Evolutionary conservation across 1,139 yeast species (phyloP), one percentile per base, ranked within the genome.

Genomic region (Candida albicans): DNA sequence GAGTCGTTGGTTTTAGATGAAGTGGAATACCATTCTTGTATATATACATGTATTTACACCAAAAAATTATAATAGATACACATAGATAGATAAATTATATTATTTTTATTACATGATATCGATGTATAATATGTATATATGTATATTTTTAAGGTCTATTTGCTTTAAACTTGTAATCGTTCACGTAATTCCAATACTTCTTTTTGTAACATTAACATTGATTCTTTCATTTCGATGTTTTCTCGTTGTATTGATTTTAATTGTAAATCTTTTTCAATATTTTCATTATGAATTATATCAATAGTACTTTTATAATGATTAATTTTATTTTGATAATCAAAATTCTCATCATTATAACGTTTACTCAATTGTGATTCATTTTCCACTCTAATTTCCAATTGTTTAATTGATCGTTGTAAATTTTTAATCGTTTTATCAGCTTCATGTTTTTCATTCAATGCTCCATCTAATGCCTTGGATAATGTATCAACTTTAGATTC

Each of bases 151-250:
- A 18, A 18, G 5, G 22, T 18, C 14, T 33, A 24, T 13, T 33
- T 40, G 12, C 3, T 11, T 27, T 32, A 37, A 22, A 32, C 28
- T 56, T 46, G 11, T 67, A 67, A 49, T 44, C 57, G 59, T 29
- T 68, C 69, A 55, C 78, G 79, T 80, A 90, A 81, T 46, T 80
- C 82, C 40, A 78, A 71, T 13, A 85, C 64, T 57, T 87, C 95
- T 54, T 73, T 79, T 60, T 87, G 90, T 51, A 84, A 60, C 45
- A 76, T 65, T 47, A 81, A 61, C 42, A 79, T 65, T 38, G 67
- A 67, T 50, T 83, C 88, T 51, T 77, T 78, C 50, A 77, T 65
- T 41, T 81, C 83, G 7, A 74, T 49, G 30, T 58, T 62, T 39
- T 71, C 74, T 42, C 77, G 59, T 48, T 71, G 72, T 32, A 56